Evolutionary conservation across 2,329 filamentous ascomycete species (phyloP).

Genomic region (Neopestalotiopsis sp.): DNA sequence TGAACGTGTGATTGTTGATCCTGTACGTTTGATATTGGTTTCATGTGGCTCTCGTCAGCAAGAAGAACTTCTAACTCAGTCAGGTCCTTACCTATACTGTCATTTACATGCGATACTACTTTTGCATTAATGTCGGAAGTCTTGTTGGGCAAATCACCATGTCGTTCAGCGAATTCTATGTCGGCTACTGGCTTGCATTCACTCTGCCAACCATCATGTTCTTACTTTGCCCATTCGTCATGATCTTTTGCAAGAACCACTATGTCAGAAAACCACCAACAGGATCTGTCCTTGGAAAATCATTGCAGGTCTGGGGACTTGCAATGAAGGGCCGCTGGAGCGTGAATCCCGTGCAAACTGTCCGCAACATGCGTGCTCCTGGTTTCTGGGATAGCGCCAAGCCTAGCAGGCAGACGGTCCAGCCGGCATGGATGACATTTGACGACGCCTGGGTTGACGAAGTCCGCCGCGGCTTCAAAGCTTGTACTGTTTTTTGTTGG

Average conservation of each 20-base stretch:
- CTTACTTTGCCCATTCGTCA: conserved; percentile 63
- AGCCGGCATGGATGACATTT: conserved; percentile 78
- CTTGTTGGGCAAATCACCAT: conserved; percentile 66
- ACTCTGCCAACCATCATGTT: conserved; percentile 71
- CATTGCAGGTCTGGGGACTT: conserved; percentile 63
- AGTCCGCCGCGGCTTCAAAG: conserved; percentile 70
- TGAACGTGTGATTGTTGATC: conserved; percentile 65
- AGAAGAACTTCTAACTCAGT: not conserved
- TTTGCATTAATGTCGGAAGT: conserved; percentile 72
- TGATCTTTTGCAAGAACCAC: conserved; percentile 61
- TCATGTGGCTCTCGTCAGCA: not conserved
- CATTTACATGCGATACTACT: conserved; percentile 69
- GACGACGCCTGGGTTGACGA: conserved; percentile 86
- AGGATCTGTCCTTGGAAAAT: conserved; percentile 52
- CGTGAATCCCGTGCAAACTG: conserved; percentile 56
- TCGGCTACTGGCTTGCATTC: conserved; percentile 77
- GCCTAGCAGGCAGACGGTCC: conserved; percentile 63
- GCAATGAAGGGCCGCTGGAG: conserved; percentile 69
- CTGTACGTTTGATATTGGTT: conserved; percentile 38
- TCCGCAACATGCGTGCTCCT: conserved; percentile 42
- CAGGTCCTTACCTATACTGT: conserved; percentile 32
- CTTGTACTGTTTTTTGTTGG: conserved; percentile 75
- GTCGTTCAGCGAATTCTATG: conserved; percentile 76
- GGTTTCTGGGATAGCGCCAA: conserved; percentile 72
- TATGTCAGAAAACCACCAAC: conserved; percentile 64